Base-by-base conservation (phyloP, 2,329 filamentous ascomycete species). In the Aureobasidium namibiae region DNA sequence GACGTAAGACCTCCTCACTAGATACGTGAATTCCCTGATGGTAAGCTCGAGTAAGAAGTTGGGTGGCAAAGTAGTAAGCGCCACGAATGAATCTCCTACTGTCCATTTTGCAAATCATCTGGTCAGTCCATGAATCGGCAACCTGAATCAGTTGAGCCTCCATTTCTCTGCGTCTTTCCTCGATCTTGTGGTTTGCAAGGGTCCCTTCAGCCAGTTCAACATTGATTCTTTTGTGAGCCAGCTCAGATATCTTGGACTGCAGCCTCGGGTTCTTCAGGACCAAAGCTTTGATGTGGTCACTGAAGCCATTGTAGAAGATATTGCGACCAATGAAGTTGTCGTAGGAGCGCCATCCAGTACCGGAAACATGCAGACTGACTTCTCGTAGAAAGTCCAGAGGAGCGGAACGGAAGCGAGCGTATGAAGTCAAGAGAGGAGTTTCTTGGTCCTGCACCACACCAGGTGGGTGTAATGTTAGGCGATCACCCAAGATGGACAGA, bases 51-150 rank as follows among this genome's bases (percentile, higher is more conserved):
- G 92, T 95, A 62, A 97, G 78, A 48, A 97, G 79, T 74, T 97
- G 92, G 1, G 92, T 95, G 49, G 80, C 80, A 39, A 96, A 70
- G 71, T 96, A 99, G 71, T 97, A 97, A 48, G 94, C 92, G 24
- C 90, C 85, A 50, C 94, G 80, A 65, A 99, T 96, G 69, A 97
- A 97, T 2, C 83, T 78, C 70, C 92, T 95, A 78, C 88, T 95
- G 74, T 99, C 94, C 81, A 97, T 92, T 75, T 99, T 99, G 82
- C 92, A 97, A 63, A 99, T 96, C 94, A 99, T 97, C 63, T 87
- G 84, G 69, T 96, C 90, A 24, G 91, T 90, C 82, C 94, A 86
- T 64, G 87, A 86, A 63, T 94, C 90, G 4, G 90, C 88, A 4
- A 96, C 86, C 68, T 96, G 86, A 58, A 85, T 80, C 46, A 99